These are phyloP conservation scores for Trichophyton benhamiae DNA, from an alignment of 2,329 filamentous ascomycete species.

Conservation along the genomic window DNA sequence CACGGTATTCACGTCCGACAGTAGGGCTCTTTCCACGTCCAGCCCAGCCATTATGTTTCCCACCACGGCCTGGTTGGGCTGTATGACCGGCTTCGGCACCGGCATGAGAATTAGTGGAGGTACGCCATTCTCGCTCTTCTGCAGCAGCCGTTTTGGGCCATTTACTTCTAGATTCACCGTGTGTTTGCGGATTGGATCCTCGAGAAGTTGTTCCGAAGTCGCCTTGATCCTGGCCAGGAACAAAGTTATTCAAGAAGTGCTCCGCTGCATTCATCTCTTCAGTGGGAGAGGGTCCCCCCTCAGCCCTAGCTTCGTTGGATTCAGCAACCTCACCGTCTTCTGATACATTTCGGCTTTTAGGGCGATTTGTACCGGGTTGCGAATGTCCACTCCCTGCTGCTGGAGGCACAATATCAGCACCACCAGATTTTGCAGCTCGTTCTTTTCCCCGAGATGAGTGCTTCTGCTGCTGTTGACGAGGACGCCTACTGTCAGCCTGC, in stretches of 20 bases:
- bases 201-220: conserved; percentile 8
- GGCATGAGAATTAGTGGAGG: conserved; percentile 7
- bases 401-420: neutral
- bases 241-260: conserved; percentile 27
- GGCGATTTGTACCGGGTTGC: neutral
- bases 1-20: conserved; percentile 11
- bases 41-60: conserved; percentile 9
- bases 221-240: conserved; percentile 16
- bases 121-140: conserved; percentile 14
- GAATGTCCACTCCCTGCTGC: neutral
- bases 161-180: conserved; percentile 6
- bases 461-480: neutral
- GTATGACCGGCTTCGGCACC: conserved; percentile 11
- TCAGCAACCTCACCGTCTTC: conserved; percentile 28
- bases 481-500: neutral
- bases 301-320: conserved; percentile 8
- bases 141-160: neutral
- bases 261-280: conserved; percentile 28
- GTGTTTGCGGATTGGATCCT: conserved; percentile 6
- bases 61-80: conserved; percentile 3
- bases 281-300: conserved; percentile 8
- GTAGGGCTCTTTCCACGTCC: conserved; percentile 12
- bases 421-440: neutral
- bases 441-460: neutral
- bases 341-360: conserved; percentile 17